Base-by-base conservation (phyloP, 73 alveolate species). In the Blepharisma stoltei region DNA sequence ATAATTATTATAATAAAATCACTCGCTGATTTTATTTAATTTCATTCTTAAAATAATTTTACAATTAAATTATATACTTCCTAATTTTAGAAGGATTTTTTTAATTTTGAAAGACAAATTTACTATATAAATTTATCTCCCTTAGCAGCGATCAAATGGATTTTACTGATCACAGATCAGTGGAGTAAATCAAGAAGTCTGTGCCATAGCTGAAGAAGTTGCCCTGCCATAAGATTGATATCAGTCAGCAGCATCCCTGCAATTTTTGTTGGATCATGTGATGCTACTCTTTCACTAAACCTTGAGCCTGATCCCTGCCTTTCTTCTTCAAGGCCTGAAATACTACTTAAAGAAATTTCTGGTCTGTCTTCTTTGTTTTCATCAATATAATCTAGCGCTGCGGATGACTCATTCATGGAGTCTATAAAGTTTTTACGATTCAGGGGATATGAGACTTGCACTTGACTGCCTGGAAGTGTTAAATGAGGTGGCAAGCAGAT, bases 131-230 rank as follows among this genome's bases (percentile, higher is more conserved):
- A 8, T 8, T 49, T 14, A 49, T 8, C 60, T 49, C 8, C 60
- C 14, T 49, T 14, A 8, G 14, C 60, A 49, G 60, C 14, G 60
- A 8, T 49, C 60, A 8, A 8, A 8, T 8, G 8, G 18, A 49
- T 49, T 49, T 8, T 49, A 8, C 60, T 49, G 18, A 8, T 8
- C 60, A 14, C 60, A 49, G 14, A 49, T 14, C 18, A 21, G 66
- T 70, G n/a, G n/a, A n/a, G n/a, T n/a, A n/a, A 32, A 41, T 78
- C 86, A n/a, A 83, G 53, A 6, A 84, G 38, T 70, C 68, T 46
- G 55, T 83, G 82, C 94, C 94, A 87, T n/a, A 87, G 86, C 67
- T 75, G 81, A 70, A 81, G 53, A 2, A 84, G 21, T 48, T 77
- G 77, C 11, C 77, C 43, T 44, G 84, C 67, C 54, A 84, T 82